These are phyloP conservation scores for Sedum album DNA, from an alignment of 164 flowering plant species.

Conservation along the genomic window DNA sequence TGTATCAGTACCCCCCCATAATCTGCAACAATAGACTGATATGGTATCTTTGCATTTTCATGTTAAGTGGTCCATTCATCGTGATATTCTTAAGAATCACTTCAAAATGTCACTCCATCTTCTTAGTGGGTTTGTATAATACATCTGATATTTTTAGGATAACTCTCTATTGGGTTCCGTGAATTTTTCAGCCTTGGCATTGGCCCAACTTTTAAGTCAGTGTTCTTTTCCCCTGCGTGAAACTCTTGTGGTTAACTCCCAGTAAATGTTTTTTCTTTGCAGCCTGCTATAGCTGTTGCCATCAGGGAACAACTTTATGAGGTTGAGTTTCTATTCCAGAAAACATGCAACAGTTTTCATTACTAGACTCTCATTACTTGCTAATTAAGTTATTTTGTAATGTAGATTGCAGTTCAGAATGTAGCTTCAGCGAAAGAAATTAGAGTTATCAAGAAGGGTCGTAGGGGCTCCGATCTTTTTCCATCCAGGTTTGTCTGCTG, in stretches of 20 bases:
- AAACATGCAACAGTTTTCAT: not conserved
- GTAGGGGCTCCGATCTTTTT: slow-evolving; percentile 51
- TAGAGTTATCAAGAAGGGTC: slow-evolving; percentile 79
- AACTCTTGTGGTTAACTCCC: not conserved
- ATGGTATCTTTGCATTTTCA: not conserved
- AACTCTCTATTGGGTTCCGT: not conserved
- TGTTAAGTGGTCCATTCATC: not conserved
- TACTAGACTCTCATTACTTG: not conserved
- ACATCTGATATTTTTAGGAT: not conserved
- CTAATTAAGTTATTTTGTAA: slow-evolving; percentile 8
- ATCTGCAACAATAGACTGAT: not conserved
- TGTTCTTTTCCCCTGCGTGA: not conserved
- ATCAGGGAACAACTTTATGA: slow-evolving; percentile 95
- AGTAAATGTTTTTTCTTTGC: slow-evolving; percentile 23
- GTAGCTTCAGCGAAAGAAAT: slow-evolving; percentile 81
- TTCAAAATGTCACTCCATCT: not conserved
- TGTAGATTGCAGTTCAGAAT: slow-evolving; percentile 77
- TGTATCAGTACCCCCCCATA: not conserved
- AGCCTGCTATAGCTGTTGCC: slow-evolving; percentile 98
- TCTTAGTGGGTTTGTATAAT: not conserved
- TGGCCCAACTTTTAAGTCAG: not conserved
- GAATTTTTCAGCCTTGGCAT: not conserved
- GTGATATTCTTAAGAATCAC: not conserved
- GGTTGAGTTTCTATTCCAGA: slow-evolving; percentile 29
- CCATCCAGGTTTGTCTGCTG: slow-evolving; percentile 45